Evolutionary conservation across 129 eudicot genomes (phyloP).

Genomic region (Flaveria robusta): DNA sequence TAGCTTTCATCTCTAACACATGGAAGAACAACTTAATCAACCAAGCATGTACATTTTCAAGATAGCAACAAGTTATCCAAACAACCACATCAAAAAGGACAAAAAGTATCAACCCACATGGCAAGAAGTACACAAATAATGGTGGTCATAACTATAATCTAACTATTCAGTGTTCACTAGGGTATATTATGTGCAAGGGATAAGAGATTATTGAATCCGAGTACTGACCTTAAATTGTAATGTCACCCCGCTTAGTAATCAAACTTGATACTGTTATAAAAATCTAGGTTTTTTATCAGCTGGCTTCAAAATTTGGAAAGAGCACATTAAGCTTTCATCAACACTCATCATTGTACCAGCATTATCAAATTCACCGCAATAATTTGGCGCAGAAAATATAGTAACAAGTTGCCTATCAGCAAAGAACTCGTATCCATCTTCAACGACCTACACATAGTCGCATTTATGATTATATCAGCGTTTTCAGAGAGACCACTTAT

Average conservation of each 20-base stretch:
- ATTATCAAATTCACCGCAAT: conserved; percentile 83
- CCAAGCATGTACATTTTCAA: too few species aligned
- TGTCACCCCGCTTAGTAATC: conserved; percentile 23
- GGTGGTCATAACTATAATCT: conserved; percentile 1
- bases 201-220: neutral
- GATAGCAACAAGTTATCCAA: neutral
- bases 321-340: conserved; percentile 82
- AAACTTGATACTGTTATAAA: conserved; percentile 36
- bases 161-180: neutral
- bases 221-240: conserved; percentile 46
- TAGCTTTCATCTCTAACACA: neutral
- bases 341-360: conserved; percentile 94
- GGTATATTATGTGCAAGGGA: conserved; percentile 18
- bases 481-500: neutral
- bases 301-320: conserved; percentile 80
- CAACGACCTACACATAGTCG: conserved; percentile 58
- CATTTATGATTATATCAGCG: neutral
- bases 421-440: conserved; percentile 81
- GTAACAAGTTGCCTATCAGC: conserved; percentile 87
- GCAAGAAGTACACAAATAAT: neutral
- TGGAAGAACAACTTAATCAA: too few species aligned
- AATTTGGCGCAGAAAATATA: conserved; percentile 76
- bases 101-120: neutral
- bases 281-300: conserved; percentile 66
- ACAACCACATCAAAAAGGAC: neutral